Percentiles rank a stretch among this genome's conserved stretches.
Conservation (phyloP, 2,329 filamentous ascomycete species). For the Lizonia empirigonia region DNA sequence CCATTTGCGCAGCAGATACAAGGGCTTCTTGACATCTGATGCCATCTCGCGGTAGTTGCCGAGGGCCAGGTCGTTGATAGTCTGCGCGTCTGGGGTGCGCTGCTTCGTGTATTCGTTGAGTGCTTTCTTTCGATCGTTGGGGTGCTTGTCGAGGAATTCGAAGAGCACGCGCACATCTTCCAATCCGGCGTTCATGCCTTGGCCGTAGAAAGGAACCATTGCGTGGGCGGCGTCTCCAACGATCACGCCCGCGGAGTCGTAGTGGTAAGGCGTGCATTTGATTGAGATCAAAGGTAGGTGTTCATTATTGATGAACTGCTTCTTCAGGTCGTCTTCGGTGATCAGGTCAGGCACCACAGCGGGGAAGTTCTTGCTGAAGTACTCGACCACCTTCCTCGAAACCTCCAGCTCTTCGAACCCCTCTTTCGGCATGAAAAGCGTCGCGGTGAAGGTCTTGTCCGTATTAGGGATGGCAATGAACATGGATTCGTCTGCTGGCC, state of each 20-base stretch:
- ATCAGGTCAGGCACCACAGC: constrained; percentile 77
- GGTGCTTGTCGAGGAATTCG: constrained; percentile 74
- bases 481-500: constrained; percentile 94
- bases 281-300: constrained; percentile 93
- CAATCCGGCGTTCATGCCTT: constrained; percentile 95
- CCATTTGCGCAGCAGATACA: constrained; percentile 81
- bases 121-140: constrained; percentile 52
- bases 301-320: constrained; percentile 80
- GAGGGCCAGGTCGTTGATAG: constrained; percentile 90
- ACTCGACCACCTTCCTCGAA: constrained; percentile 65
- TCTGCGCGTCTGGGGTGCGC: constrained; percentile 78
- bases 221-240: constrained; percentile 94
- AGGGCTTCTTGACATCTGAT: constrained; percentile 74
- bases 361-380: constrained; percentile 85
- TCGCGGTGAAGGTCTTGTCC: constrained; percentile 93
- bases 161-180: constrained; percentile 94
- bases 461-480: constrained; percentile 94
- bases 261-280: constrained; percentile 90
- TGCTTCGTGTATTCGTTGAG: constrained; percentile 76
- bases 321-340: constrained; percentile 67
- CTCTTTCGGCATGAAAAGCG: constrained; percentile 79
- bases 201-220: constrained; percentile 98
- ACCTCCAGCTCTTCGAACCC: constrained; percentile 72
- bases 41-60: constrained; percentile 96
- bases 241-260: constrained; percentile 75